Evolutionary conservation across 345 rosid species (phyloP).

Genomic region (Gossypium bickii): DNA sequence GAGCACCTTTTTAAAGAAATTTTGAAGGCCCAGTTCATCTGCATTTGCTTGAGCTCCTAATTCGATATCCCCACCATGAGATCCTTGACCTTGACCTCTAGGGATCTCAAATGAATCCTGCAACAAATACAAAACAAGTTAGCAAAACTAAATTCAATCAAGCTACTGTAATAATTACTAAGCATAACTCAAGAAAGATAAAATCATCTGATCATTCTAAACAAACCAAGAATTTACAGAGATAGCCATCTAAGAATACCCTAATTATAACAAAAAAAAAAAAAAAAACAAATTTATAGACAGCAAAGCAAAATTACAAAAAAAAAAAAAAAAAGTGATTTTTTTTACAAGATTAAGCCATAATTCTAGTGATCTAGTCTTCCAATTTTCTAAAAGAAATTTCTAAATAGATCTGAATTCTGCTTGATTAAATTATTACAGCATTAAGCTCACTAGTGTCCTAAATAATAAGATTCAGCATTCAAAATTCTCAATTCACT

Average conservation of each 20-base stretch:
- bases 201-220: neutral
- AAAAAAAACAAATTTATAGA: neutral
- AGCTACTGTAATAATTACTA: neutral
- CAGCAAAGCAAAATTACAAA: neutral
- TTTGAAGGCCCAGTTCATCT: slow-evolving; percentile 69
- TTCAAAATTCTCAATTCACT: slow-evolving; percentile 2
- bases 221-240: neutral
- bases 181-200: neutral
- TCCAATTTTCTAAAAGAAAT: slow-evolving; percentile 4
- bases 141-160: neutral
- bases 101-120: slow-evolving; percentile 87
- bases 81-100: slow-evolving; percentile 56
- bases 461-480: neutral
- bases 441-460: neutral
- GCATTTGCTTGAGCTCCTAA: slow-evolving; percentile 57
- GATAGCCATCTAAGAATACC: neutral
- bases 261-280: neutral
- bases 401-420: neutral
- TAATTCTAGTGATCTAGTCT: neutral
- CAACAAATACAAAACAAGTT: slow-evolving; percentile 19
- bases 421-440: neutral
- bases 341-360: neutral
- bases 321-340: neutral
- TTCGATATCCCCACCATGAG: slow-evolving; percentile 71
- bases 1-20: slow-evolving; percentile 70